Evolutionary conservation across 179 eudicot species (phyloP).

Genomic region (Amaranthus tricolor): DNA sequence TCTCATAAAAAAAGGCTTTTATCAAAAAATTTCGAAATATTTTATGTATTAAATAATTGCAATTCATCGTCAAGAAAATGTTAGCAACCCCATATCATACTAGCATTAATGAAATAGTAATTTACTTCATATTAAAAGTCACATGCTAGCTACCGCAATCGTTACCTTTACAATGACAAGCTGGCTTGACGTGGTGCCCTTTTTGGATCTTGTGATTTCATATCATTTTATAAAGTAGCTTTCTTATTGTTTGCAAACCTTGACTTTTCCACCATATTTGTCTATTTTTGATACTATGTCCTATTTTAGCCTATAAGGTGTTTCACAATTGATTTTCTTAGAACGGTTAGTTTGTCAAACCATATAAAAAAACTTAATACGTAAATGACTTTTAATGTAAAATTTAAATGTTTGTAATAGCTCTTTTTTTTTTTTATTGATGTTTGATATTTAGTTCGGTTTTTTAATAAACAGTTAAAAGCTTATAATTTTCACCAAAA

Average conservation of each 20-base stretch:
- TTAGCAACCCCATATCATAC: neutral
- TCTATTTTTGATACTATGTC: neutral
- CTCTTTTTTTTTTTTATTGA: no score
- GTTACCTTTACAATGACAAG: conserved; percentile 21
- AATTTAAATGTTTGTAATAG: no score
- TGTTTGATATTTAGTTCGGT: no score
- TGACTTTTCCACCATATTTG: neutral
- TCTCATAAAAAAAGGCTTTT: no score
- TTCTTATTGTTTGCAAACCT: conserved; percentile 1
- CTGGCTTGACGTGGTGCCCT: conserved; percentile 11
- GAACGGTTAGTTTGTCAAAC: neutral
- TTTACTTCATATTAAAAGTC: neutral
- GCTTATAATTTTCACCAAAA: no score
- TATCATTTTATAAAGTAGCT: conserved; percentile 14
- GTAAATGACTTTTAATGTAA: no score
- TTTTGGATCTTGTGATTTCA: conserved; percentile 17
- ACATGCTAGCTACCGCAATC: neutral
- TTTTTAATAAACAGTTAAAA: no score
- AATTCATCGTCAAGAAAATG: neutral
- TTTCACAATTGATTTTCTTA: neutral
- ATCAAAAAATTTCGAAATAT: no score
- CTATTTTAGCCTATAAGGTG: neutral
- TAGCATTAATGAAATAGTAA: neutral
- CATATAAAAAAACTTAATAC: no score
- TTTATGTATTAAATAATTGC: no score